Base-by-base conservation (phyloP, 768 basidiomycete genomes). In the Mycena vulgaris region DNA sequence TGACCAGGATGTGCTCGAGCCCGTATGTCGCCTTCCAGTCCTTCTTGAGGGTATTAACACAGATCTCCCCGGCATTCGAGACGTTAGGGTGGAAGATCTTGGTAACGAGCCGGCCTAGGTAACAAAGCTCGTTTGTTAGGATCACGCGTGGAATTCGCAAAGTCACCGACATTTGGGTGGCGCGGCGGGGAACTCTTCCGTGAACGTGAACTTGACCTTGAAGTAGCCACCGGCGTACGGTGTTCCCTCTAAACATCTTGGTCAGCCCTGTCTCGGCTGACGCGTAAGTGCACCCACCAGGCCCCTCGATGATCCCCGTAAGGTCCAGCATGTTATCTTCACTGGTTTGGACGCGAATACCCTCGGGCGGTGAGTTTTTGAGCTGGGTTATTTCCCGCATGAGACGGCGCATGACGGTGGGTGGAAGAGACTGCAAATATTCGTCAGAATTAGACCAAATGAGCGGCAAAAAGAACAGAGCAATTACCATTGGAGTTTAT, bases 71-170 rank as follows among this genome's bases (percentile, higher is more conserved):
- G 0, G 89, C 80, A 37, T 88, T 86, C 0, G 96, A 97, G 45
- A 99, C 95, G 75, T 99, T 99, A 0, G 97, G 97, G 76, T 98
- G 97, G 81, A 98, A 98, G 65, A 99, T 97, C 84, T 97, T 98
- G 57, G 97, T 98, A 17, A 88, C 84, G 74, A 98, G 93, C 85
- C 94, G 92, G 77, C 97, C 96, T 97, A 73, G 14, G 47, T 49
- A 51, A 45, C 27, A 66, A 63, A 40, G 56, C 67, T 55, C 45
- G 60, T 75, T 45, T 77, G 51, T 35, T 25, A 45, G n/a, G n/a
- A 5, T 37, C 42, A 25, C 23, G 14, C 27, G n/a, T 63, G 51
- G 30, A 47, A n/a, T 19, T 10, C 37, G 25, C 37, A 30, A 40
- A 33, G 21, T 21, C 27, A 81, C 89, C 56, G 73, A 97, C 97